Evolutionary conservation across 202 grass and related monocot genomes (phyloP), one percentile per base, ranked within the genome.

Genomic region (Schoenoplectus tabernaemontani): DNA sequence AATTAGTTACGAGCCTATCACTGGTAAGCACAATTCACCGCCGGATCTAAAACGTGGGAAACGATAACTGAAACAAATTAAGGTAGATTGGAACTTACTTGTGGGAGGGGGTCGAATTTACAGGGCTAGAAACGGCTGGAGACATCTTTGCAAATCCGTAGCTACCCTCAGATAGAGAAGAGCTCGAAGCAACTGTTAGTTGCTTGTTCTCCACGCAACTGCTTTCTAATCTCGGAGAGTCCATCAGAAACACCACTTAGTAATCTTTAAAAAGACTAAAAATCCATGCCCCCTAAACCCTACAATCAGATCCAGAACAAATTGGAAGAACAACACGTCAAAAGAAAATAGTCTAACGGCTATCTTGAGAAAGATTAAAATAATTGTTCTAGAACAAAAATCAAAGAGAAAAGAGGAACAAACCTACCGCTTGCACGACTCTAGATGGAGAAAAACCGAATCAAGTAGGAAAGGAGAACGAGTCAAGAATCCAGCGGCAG

Each of bases 151-250:
- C 84, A 32, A 69, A 70, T 9, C 81, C 91, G 75, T 83, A 90
- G 81, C 89, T 95, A 24, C 86, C 86, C n/a, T 95, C 91, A 4
- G 91, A 98, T 15, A 89, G 30, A 3, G 91, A 95, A 15, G 91
- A 90, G 86, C 86, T 95, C 83, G 91, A 92, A 57, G 89, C 86
- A 19, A 82, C 83, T 54, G 92, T 73, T 46, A 77, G 88, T 85
- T 97, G 93, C 81, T 93, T 89, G 83, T 98, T 95, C 86, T 98
- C 95, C 44, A 98, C 89, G 84, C 91, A 98, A 77, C 91, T 64
- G 42, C 59, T 23, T 64, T 38, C 81, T 23, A 80, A 37, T 50
- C 64, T 47, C 54, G 42, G 36, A 56, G 65, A 33, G 28, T 24
- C 54, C 56, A 83, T 53, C n/a, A 20, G 61, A 47, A 78, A 51